A percentile compares a stretch with the other conserved stretches of the same genome.
phyloP scores from a whole-genome alignment of 768 basidiomycete genomes.

The Leccinum longicurvipes region DNA sequence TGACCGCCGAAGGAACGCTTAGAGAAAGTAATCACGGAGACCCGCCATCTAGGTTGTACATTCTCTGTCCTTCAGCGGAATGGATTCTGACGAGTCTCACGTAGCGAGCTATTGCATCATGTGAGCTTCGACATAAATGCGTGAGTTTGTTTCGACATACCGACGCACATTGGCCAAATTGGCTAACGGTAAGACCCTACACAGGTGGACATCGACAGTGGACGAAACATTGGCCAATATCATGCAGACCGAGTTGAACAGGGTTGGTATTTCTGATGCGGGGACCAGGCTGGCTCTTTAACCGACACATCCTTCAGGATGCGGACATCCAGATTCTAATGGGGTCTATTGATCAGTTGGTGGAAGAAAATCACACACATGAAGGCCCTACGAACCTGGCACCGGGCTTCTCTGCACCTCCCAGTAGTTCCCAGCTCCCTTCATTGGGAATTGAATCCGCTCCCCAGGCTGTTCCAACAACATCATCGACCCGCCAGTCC shows the following conservation, averaged over 20 bases:
- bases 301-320: background rate
- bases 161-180: background rate
- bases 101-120: background rate
- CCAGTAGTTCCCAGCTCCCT: background rate
- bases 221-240: background rate
- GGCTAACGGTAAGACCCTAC: background rate
- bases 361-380: background rate
- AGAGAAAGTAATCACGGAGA: background rate
- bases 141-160: background rate
- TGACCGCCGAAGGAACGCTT: background rate
- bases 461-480: background rate
- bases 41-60: background rate
- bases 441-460: background rate
- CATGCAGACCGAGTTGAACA: background rate
- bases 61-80: background rate
- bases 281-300: background rate
- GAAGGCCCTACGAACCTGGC: background rate
- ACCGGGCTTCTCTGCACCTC: background rate
- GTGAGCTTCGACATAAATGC: background rate
- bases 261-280: background rate
- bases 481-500: background rate
- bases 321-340: background rate
- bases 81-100: background rate
- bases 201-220: slow-evolving; percentile 1
- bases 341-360: background rate